Base-by-base conservation (phyloP, 1,284 basidiomycete species). In the Leccinum proliferum region DNA sequence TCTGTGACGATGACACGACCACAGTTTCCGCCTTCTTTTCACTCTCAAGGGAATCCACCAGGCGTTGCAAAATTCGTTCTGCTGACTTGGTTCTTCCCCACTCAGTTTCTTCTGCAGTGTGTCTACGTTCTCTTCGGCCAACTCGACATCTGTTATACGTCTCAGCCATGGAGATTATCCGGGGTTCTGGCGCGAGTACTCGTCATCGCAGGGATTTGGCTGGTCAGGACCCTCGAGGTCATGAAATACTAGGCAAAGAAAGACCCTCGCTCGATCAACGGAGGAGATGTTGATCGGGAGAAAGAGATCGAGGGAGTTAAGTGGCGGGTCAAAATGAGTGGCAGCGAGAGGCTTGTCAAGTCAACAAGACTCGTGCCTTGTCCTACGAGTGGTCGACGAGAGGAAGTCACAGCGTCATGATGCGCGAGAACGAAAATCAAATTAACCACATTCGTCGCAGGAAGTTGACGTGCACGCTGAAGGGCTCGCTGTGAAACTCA, bases 271-370 rank as follows among this genome's bases (percentile, higher is more conserved):
- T 46, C 92, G 87, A 64, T 89, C 86, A 5, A 74, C 73, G 7
- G 92, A 91, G 18, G 87, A 83, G 52, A 92, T 80, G 59, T 84
- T 85, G 70, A 83, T 82, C 57, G 90, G 89, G 57, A 92, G 79
- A 74, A 94, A 94, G 46, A 94, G 78, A 74, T 94, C 92, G 52
- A 92, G 78, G 65, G 94, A 89, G 72, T 92, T 92, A 61, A 91
- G 74, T 5, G 80, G 81, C 21, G 84, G 79, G 56, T 92, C 89
- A 71, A 94, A 93, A 75, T 93, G 92, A 41, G 82, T 78, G 61
- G 78, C 78, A 57, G 87, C 84, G 53, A 93, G 78, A 59, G 86
- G 84, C 89, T 93, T 67, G 59, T 58, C 43, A 57, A 53, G 57
- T 70, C n/a, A 62, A 59, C 37, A 35, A 63, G 53, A 50, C 41